A percentile compares a stretch with the other conserved stretches of the same genome.
These are phyloP conservation scores for Leishmania mexicana DNA, from an alignment of 208 protist species.

Conservation along the genomic window DNA sequence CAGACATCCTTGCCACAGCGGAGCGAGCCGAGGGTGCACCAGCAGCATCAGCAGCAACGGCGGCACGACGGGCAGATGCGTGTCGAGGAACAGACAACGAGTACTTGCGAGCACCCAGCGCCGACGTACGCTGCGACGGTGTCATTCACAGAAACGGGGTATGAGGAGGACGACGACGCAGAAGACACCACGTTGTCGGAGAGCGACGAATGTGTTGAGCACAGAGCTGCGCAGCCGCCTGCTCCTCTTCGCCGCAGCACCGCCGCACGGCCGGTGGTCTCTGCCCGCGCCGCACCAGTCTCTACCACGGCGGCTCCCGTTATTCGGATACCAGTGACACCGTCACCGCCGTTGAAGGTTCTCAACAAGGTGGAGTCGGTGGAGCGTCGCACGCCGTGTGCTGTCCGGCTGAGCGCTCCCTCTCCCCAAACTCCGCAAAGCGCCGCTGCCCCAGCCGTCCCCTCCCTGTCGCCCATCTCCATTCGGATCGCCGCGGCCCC, in stretches of 20 bases:
- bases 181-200: neutral
- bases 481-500: neutral
- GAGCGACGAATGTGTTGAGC: neutral
- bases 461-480: neutral
- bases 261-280: neutral
- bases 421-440: neutral
- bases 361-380: neutral
- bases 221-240: neutral
- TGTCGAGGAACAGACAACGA: too few relatives aligned
- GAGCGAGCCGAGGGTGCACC: neutral
- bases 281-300: neutral
- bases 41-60: neutral
- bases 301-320: neutral
- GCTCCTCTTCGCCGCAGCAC: neutral
- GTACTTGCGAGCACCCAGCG: neutral
- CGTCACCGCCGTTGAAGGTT: neutral
- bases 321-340: neutral
- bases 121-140: neutral
- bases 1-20: neutral
- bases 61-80: neutral
- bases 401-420: neutral
- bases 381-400: neutral
- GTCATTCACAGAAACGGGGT: neutral
- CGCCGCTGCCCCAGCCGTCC: neutral
- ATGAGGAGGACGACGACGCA: neutral